These are phyloP conservation scores for Sinapis alba DNA, from an alignment of 441 rosid species.

Conservation along the genomic window DNA sequence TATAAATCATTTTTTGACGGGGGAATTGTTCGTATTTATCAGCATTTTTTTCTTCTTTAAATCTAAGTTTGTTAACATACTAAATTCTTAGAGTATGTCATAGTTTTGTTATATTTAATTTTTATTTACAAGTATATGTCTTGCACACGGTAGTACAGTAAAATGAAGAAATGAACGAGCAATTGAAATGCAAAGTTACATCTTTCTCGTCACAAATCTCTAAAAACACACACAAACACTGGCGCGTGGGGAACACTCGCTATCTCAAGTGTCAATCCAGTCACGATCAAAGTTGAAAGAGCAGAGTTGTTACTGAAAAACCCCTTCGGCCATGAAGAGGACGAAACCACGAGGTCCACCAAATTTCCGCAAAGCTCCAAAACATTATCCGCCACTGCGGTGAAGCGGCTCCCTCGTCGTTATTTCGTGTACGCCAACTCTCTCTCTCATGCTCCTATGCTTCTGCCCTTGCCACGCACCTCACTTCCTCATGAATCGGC, in stretches of 20 bases:
- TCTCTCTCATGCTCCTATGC: conserved; percentile 61
- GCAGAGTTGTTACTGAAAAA: conserved; percentile 7
- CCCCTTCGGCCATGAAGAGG: conserved; percentile 35
- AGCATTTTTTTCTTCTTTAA: background rate
- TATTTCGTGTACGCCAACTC: background rate
- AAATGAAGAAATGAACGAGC: background rate
- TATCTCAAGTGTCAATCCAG: conserved; percentile 30
- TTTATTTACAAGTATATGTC: background rate
- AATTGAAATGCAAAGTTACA: background rate
- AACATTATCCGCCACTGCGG: conserved; percentile 21
- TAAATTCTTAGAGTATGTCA: background rate
- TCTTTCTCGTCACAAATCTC: background rate
- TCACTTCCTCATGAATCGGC: conserved; percentile 49
- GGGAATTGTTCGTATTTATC: background rate
- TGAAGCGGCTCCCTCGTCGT: background rate
- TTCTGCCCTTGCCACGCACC: conserved; percentile 54
- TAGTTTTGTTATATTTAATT: background rate
- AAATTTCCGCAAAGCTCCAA: conserved; percentile 37
- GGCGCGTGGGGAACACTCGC: conserved; percentile 29
- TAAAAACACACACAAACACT: background rate
- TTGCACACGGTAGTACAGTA: background rate
- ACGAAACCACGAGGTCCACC: conserved; percentile 44
- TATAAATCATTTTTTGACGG: background rate
- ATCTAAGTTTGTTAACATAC: background rate
- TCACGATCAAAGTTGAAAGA: conserved; percentile 29